Base-by-base conservation (phyloP, 2,329 filamentous ascomycete genomes). In the Phaeosphaeriaceae sp. region DNA sequence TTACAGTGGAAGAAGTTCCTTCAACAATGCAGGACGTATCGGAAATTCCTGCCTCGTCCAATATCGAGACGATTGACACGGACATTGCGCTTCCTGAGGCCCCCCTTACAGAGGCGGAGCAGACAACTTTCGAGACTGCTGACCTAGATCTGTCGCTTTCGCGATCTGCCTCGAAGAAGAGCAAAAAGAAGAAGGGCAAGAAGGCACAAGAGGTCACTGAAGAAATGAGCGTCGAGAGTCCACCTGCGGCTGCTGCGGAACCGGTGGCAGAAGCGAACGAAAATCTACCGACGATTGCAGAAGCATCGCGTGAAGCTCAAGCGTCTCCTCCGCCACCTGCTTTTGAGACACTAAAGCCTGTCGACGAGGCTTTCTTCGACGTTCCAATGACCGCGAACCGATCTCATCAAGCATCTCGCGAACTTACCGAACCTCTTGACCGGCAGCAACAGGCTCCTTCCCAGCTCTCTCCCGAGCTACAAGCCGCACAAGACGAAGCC, bases 101-200 rank as follows among this genome's bases (percentile, higher is more conserved):
- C 19, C 27, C 25, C 25, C 48, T 15, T 7, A 24, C 33, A 40
- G 51, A 48, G 10, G n/a, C 6, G 24, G 56, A 58, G 31, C 54
- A 27, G 21, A 49, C 51, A 15, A 6, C 50, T 1, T 10, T 20
- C 2, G 56, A 61, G 17, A n/a, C 42, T 17, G 53, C 46, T n/a
- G 33, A 56, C n/a, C 10, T 49, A 2, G 56, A 64, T 3, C 24
- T 51, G 25, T n/a, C 65, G 19, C 58, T 61, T 51, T 57, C 57
- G 31, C 60, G 41, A 9, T 44, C 41, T 19, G 20, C 47, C 53
- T 66, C 53, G n/a, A 50, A 69, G 52, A 74, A 75, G 57, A 64
- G 65, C 50, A 63, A 63, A 66, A 75, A 61, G 60, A 72, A 75
- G 58, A 72, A 71, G 56, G 51, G 48, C 31, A 66, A 64, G 54